These are phyloP conservation scores for Cercospora zeae-maydis DNA, from an alignment of 2,329 filamentous ascomycete genomes.

Conservation along the genomic window DNA sequence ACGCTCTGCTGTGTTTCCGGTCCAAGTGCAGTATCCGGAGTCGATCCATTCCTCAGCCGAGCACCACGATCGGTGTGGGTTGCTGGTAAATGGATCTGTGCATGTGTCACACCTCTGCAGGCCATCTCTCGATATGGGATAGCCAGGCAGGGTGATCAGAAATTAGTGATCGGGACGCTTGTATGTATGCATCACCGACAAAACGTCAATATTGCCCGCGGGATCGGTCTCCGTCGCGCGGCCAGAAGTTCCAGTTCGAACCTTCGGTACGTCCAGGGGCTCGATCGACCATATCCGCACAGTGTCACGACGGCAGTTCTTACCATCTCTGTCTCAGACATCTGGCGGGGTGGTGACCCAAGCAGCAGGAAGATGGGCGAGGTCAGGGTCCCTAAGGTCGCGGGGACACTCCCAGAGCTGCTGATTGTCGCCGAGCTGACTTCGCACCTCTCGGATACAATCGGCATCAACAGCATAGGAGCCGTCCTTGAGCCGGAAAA, in stretches of 20 bases:
- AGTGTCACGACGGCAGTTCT: not conserved
- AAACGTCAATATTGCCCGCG: not conserved
- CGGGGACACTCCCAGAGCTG: not conserved
- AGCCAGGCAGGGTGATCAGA: constrained; percentile 3
- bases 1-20: not conserved
- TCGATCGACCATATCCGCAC: not conserved
- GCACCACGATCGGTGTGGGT: not conserved
- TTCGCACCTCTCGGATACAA: not conserved
- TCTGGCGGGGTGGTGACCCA: not conserved
- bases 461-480: not conserved
- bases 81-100: not conserved
- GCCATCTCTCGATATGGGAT: constrained; percentile 1
- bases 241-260: not conserved
- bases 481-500: not conserved
- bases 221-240: not conserved
- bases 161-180: not conserved
- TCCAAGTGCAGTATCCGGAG: not conserved
- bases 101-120: not conserved
- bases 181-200: not conserved
- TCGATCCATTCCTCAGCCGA: not conserved
- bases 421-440: not conserved
- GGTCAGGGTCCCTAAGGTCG: not conserved
- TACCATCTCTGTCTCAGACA: too few species aligned
- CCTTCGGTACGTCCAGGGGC: not conserved
- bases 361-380: not conserved